Evolutionary conservation across 1,284 basidiomycete genomes (phyloP), one percentile per base, ranked within the genome.

Genomic region (Agaricales sp.): DNA sequence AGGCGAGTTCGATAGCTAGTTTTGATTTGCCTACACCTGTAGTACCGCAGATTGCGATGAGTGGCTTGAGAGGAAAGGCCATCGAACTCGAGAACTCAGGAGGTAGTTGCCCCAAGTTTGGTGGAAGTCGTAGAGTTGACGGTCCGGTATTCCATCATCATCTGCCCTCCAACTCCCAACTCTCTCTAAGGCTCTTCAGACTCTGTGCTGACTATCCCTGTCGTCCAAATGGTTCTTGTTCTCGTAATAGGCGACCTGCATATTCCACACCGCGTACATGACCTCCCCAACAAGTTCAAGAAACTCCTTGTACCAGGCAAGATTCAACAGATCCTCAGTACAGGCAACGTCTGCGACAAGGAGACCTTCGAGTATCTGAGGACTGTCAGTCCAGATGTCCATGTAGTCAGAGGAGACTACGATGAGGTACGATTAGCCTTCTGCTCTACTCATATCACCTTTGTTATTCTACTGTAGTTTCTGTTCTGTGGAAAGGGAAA

Each of bases 11-110:
- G 18, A 99, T 82, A 0, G 90, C 91, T 2, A 99, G 76, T 53
- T 91, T 87, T 3, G 93, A 95, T 67, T 99, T 99, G 49, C 96
- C 96, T 13, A 95, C 93, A 8, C 95, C 96, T 2, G 95, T 99
- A 0, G 92, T 94, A 18, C 95, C 95, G 52, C 93, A 88, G 47
- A 99, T 83, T 8, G 87, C 78, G 47, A 98, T 77, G 54, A 92
- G 69, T 25, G 87, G 86, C 38, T 67, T 69, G 22, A 73, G 55
- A 53, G 66, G 45, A 62, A 64, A 19, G 20, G 41, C 41, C 41
- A 46, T 46, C 13, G 45, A 11, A 12, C 19, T 46, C 24, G 13
- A 23, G 20, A 24, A 20, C 18, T 22, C 6, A 12, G 18, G 20
- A 23, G 24, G 30, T 8, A 35, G 30, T 11, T 35, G 30, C n/a